Evolutionary conservation across 495 filamentous ascomycete species (phyloP).

Genomic region (Daldinia concentrica): DNA sequence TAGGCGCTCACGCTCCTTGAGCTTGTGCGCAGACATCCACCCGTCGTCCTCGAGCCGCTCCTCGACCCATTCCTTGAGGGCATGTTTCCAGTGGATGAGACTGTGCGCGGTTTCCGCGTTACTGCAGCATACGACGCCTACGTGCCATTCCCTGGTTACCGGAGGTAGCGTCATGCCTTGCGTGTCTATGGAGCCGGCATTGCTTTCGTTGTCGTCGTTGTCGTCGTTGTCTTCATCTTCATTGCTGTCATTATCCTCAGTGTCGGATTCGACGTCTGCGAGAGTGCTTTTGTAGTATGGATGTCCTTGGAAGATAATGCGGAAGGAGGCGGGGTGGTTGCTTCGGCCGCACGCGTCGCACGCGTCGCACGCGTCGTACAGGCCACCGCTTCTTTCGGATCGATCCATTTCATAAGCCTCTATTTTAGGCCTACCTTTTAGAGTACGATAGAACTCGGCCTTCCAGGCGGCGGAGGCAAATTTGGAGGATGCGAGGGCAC

Average conservation of each 20-base stretch:
- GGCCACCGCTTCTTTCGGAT: conserved; percentile 43
- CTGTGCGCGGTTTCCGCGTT: conserved; percentile 76
- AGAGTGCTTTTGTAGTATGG: conserved; percentile 76
- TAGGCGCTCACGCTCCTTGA: conserved; percentile 54
- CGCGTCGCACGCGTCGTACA: conserved; percentile 71
- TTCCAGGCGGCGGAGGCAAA: conserved; percentile 80
- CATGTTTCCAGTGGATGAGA: conserved; percentile 78
- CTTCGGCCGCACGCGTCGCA: conserved; percentile 84
- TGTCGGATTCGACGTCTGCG: conserved; percentile 67
- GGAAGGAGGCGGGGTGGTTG: conserved; percentile 70
- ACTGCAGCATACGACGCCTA: conserved; percentile 63
- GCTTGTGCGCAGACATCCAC: conserved; percentile 53
- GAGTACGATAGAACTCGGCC: conserved; percentile 66
- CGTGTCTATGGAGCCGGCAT: conserved; percentile 50
- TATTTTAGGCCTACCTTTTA: conserved; percentile 71
- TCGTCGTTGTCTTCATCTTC: conserved; percentile 41
- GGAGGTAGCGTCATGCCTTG: conserved; percentile 46
- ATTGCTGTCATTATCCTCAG: conserved; percentile 40
- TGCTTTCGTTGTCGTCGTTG: conserved; percentile 29
- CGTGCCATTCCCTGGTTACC: conserved; percentile 51
- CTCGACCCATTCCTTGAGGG: conserved; percentile 75
- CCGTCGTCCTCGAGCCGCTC: conserved; percentile 66
- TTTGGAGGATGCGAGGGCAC: conserved; percentile 73
- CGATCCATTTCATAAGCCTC: conserved; percentile 43
- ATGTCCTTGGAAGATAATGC: conserved; percentile 70